Base-by-base conservation (phyloP, 1,284 basidiomycete species). In the Ustilago nuda region DNA sequence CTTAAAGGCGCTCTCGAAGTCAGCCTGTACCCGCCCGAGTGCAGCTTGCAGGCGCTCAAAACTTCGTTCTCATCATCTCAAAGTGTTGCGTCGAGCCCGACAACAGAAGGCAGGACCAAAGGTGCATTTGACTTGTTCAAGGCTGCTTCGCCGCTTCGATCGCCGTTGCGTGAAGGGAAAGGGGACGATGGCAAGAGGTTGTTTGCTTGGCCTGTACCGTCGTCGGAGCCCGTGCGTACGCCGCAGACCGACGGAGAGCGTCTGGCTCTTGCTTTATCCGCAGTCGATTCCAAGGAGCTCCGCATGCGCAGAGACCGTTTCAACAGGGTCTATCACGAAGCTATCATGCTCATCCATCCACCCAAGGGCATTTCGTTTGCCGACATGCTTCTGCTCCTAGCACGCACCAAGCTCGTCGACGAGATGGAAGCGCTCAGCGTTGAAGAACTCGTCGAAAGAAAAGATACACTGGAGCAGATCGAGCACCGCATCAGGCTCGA, bases 351-450 rank as follows among this genome's bases (percentile, higher is more conserved):
- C 72, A 89, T 92, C 70, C 90, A 92, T 72, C 73, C 79, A 2
- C 71, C 64, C 55, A 81, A 82, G n/a, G 81, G 95, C 9, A 93
- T 99, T 70, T 92, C 94, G 19, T 98, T 98, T 87, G 94, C 91
- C 7, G 90, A 92, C 50, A 97, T 98, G 94, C 89, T 98, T 13
- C 84, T 93, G 53, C 87, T 98, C 61, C 87, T 99, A 37, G 93
- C 94, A 0, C 95, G 97, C 84, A 92, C 98, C 87, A 96, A 94
- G 86, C 88, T 98, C 65, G 94, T 98, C 77, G 90, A 94, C 67
- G 94, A 97, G 84, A 90, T 52, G 6, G 69, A 77, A 11, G 81
- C 84, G 19, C 69, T 86, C 35, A 75, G 74, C 46, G 61, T 85
- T 30, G 76, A 81, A 19, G 84, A 86, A 62, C 74, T 85, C 12